Evolutionary conservation across 176 grass and related monocot genomes (phyloP).

Genomic region (Triticum dicoccoides): DNA sequence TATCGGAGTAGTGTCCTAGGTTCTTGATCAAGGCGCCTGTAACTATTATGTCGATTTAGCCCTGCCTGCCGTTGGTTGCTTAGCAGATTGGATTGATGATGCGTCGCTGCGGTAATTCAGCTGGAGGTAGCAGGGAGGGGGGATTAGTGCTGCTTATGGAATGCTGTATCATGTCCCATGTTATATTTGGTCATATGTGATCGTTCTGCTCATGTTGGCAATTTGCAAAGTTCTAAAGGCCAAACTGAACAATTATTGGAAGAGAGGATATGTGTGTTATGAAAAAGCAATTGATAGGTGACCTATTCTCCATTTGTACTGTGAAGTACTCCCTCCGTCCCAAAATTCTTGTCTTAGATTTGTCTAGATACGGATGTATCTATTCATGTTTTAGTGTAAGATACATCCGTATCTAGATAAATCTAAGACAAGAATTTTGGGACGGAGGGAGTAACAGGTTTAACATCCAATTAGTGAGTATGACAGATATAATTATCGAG

Average conservation of each 20-base stretch:
- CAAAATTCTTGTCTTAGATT: too few relatives aligned
- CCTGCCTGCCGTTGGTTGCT: neutral
- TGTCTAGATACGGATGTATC: too few relatives aligned
- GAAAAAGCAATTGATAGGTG: neutral
- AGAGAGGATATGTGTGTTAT: neutral
- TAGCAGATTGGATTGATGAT: neutral
- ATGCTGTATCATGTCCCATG: neutral
- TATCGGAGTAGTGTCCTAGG: neutral
- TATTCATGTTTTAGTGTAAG: too few relatives aligned
- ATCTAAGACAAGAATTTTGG: too few relatives aligned
- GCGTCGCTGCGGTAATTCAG: neutral
- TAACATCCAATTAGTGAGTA: neutral
- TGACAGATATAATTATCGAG: neutral
- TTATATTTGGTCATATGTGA: neutral
- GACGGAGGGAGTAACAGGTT: neutral
- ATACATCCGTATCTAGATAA: too few relatives aligned
- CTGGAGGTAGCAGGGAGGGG: neutral
- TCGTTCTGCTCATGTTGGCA: neutral
- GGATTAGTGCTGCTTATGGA: neutral
- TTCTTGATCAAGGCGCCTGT: neutral
- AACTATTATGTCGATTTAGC: neutral
- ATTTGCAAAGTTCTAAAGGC: neutral
- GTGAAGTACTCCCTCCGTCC: too few relatives aligned
- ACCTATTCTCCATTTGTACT: conserved; percentile 1
- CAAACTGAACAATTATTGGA: neutral